Evolutionary conservation across 2,329 filamentous ascomycete species (phyloP).

Genomic region (Fusarium hainanense): DNA sequence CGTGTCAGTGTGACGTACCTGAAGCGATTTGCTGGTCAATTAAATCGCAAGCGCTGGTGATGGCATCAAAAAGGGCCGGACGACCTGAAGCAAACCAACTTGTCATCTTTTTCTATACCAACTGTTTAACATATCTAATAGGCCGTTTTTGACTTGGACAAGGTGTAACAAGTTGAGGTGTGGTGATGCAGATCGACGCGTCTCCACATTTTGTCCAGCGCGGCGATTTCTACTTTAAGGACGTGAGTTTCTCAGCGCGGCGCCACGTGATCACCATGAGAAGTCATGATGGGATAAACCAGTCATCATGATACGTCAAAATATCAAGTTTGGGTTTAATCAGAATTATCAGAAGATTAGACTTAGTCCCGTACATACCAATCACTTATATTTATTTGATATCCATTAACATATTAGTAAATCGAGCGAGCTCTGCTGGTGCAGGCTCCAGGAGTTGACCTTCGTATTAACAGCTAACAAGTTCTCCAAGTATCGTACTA

Average conservation of each 20-base stretch:
- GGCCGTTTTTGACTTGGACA: slow-evolving; percentile 4
- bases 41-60: slow-evolving; percentile 54
- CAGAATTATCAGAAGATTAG: too few relatives aligned
- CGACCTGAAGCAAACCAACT: slow-evolving; percentile 55
- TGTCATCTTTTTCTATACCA: slow-evolving; percentile 49
- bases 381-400: not conserved
- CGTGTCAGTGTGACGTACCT: slow-evolving; percentile 46
- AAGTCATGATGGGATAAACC: not conserved
- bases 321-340: not conserved
- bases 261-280: slow-evolving; percentile 25
- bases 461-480: not conserved
- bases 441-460: not conserved
- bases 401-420: not conserved
- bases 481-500: not conserved
- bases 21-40: slow-evolving; percentile 53
- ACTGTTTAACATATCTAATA: slow-evolving; percentile 17
- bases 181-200: slow-evolving; percentile 39
- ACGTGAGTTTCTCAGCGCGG: not conserved
- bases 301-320: not conserved
- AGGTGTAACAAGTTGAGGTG: slow-evolving; percentile 8
- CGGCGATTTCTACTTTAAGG: slow-evolving; percentile 22
- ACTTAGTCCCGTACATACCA: not conserved
- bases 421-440: not conserved
- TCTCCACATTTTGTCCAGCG: slow-evolving; percentile 40
- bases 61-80: slow-evolving; percentile 54